These are phyloP conservation scores for Meyerozyma carpophila DNA, from an alignment of 1,139 yeast genomes.

Conservation along the genomic window DNA sequence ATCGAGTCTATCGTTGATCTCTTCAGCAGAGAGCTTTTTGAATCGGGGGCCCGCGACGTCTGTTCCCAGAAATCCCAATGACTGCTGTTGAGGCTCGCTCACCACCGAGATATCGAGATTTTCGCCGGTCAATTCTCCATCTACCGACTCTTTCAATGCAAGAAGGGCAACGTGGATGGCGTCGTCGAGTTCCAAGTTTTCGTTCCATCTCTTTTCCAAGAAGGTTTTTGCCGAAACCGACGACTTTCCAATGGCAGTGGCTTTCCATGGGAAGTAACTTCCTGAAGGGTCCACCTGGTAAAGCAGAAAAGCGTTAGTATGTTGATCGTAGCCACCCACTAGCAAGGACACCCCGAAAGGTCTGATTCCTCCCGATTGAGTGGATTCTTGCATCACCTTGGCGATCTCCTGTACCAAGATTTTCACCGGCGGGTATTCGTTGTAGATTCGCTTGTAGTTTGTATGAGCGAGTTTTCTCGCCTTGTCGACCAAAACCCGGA, in stretches of 20 bases:
- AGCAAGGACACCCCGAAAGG: slow-evolving; percentile 95
- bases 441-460: slow-evolving; percentile 85
- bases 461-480: slow-evolving; percentile 93
- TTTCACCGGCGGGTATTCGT: slow-evolving; percentile 95
- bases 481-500: slow-evolving; percentile 87
- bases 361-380: slow-evolving; percentile 97
- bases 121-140: slow-evolving; percentile 96
- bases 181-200: slow-evolving; percentile 93
- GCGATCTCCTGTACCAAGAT: slow-evolving; percentile 93
- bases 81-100: slow-evolving; percentile 76
- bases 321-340: slow-evolving; percentile 91
- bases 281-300: slow-evolving; percentile 99
- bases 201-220: slow-evolving; percentile 96
- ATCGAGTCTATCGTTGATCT: slow-evolving; percentile 91
- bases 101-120: slow-evolving; percentile 90
- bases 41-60: slow-evolving; percentile 80
- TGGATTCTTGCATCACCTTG: slow-evolving; percentile 94
- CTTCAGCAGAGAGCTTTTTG: slow-evolving; percentile 79
- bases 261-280: slow-evolving; percentile 99
- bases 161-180: slow-evolving; percentile 95
- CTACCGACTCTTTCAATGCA: slow-evolving; percentile 93
- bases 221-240: slow-evolving; percentile 93
- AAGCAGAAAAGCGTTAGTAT: slow-evolving; percentile 65
- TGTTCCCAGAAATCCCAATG: slow-evolving; percentile 86
- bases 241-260: slow-evolving; percentile 97